phyloP scores from a whole-genome alignment of 2,329 filamentous ascomycete species.

The Penicillium nordicum region DNA sequence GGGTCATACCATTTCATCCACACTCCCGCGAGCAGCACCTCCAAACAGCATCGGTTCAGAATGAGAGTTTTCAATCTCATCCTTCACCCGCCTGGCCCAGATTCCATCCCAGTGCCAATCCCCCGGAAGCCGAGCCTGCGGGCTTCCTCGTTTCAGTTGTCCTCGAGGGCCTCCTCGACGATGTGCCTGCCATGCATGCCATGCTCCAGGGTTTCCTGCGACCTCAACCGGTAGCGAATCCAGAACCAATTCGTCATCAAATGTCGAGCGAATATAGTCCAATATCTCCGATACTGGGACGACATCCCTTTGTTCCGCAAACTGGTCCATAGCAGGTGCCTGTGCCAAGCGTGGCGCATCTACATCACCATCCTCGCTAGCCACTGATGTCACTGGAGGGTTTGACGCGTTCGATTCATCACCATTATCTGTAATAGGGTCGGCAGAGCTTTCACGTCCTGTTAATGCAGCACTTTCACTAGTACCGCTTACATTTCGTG shows the following conservation, averaged over 20 bases:
- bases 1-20: conserved; percentile 66
- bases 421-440: neutral
- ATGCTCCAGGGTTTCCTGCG: conserved; percentile 85
- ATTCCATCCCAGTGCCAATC: conserved; percentile 99
- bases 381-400: neutral
- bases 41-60: conserved; percentile 80
- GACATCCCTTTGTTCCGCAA: conserved; percentile 33
- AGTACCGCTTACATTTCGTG: conserved; percentile 46
- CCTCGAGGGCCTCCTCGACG: conserved; percentile 43
- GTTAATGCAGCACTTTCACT: conserved; percentile 18
- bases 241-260: conserved; percentile 72
- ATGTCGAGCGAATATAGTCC: conserved; percentile 76
- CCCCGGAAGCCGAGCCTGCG: conserved; percentile 58
- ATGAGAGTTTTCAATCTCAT: conserved; percentile 70
- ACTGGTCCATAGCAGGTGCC: conserved; percentile 15
- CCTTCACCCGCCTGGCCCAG: conserved; percentile 85
- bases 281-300: conserved; percentile 66
- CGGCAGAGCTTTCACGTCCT: neutral
- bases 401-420: conserved; percentile 2
- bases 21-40: conserved; percentile 48
- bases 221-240: conserved; percentile 76
- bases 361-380: neutral
- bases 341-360: conserved; percentile 6
- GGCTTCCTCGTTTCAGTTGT: conserved; percentile 46
- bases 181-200: conserved; percentile 86